A percentile compares a stretch with the other conserved stretches of the same genome.
Evolutionary conservation across 129 eudicot species (phyloP).

Genomic region (Calendula officinalis): DNA sequence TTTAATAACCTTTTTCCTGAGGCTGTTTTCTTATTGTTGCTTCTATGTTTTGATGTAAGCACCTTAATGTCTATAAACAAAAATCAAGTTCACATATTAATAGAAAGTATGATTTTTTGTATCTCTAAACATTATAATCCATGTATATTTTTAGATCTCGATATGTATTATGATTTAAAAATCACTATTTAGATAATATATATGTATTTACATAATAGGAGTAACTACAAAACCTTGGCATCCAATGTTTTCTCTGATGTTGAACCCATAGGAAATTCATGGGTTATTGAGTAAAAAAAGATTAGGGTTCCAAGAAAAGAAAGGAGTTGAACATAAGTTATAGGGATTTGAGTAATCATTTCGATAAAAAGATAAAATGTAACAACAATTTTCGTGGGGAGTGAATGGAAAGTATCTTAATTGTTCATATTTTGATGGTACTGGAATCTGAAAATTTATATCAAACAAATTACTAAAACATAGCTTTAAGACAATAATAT

Average conservation of each 20-base stretch:
- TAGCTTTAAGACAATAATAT: too few species aligned
- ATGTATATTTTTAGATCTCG: too few species aligned
- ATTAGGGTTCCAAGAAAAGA: conserved; percentile 28
- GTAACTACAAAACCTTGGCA: conserved; percentile 60
- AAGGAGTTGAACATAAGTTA: conserved; percentile 42
- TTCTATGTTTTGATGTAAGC: conserved; percentile 98
- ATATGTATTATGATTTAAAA: too few species aligned
- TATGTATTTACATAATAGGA: conserved; percentile 6
- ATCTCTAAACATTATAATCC: too few species aligned
- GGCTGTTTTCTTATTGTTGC: conserved; percentile 96
- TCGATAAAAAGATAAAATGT: conserved; percentile 29
- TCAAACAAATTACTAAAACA: too few species aligned
- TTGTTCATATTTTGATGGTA: too few species aligned
- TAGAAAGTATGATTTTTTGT: too few species aligned
- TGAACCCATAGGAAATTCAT: conserved; percentile 30
- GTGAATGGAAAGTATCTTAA: too few species aligned
- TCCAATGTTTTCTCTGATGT: conserved; percentile 64
- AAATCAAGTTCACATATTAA: conserved; percentile 6
- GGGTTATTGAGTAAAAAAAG: conserved; percentile 25
- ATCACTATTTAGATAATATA: background rate
- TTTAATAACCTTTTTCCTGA: conserved; percentile 70
- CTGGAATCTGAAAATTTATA: too few species aligned
- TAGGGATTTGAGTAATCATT: conserved; percentile 54
- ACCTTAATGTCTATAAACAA: conserved; percentile 76
- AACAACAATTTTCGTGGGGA: conserved; percentile 17